Base-by-base conservation (phyloP, 1,284 basidiomycete genomes). In the Amylostereum areolatum region DNA sequence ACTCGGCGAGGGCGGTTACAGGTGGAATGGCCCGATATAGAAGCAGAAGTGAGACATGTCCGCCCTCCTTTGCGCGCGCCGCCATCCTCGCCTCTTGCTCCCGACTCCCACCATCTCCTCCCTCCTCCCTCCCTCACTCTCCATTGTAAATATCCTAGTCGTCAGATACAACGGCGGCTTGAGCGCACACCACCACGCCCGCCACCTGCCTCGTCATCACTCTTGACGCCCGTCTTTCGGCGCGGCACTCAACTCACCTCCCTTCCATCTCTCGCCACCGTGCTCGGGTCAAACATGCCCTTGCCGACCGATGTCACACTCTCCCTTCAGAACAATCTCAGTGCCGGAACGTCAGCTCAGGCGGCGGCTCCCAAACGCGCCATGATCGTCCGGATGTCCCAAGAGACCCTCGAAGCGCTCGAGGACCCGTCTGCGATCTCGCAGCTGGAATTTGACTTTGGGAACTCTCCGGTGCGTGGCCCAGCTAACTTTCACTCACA, bases 371-470 rank as follows among this genome's bases (percentile, higher is more conserved):
- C 80, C 9, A 87, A 86, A 68, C 72, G 75, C 28, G 86, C 85
- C 40, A 83, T 87, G 77, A 67, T 89, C 47, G 74, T 89, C 32
- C 79, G 83, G 47, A 74, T 89, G 75, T 79, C 85, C 1, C 70
- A 75, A 39, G 83, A 85, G 62, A 78, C 81, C 0, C 70, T 87
- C 50, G 79, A 85, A 43, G 81, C 82, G 0, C 74, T 89, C 35
- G 74, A 81, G 45, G 67, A 71, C 0, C 70, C 70, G 45, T 70
- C 73, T 12, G 65, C 66, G 33, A 64, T 74, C 27, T 72, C 77
- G 1, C 63, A 62, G 28, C 62, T 87, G 59, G 68, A 81, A 37
- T 74, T 88, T 52, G 72, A 81, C 55, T 83, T 87, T 59, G 77
- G 76, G 18, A 68, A 75, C 32, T 70, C 59, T 45, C 76, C 80